Conservation (phyloP, 768 basidiomycete genomes). For the Coprinopsis sp. region DNA sequence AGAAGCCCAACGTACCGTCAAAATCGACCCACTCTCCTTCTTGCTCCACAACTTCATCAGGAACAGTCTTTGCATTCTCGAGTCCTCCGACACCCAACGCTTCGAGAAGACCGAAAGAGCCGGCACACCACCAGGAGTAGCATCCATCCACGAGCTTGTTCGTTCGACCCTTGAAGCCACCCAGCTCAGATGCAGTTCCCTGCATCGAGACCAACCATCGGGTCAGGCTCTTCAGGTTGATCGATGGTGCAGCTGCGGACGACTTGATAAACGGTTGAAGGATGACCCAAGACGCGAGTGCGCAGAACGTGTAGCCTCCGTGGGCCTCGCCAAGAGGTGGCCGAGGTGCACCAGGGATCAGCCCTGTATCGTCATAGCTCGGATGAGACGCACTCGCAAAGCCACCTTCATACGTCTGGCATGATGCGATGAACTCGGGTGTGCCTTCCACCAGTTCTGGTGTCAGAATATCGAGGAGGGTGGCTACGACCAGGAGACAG, state of each 20-base stretch:
- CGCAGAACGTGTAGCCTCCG: conserved; percentile 96
- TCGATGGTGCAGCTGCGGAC: conserved; percentile 24
- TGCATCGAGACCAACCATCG: conserved; percentile 89
- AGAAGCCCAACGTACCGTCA: conserved; percentile 40
- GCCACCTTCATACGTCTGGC: conserved; percentile 97
- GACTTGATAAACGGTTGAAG: conserved; percentile 51
- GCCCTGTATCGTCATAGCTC: conserved; percentile 39
- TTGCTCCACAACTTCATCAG: conserved; percentile 11
- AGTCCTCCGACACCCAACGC: conserved; percentile 42
- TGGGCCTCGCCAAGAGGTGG: conserved; percentile 93
- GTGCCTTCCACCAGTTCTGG: conserved; percentile 79
- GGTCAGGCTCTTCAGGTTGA: conserved; percentile 58
- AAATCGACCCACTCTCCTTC: conserved; percentile 58
- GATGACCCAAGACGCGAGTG: conserved; percentile 79
- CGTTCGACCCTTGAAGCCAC: conserved; percentile 89
- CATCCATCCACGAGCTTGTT: conserved; percentile 99
- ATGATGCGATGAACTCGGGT: conserved; percentile 76
- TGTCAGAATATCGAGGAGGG: conserved; percentile 81
- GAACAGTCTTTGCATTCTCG: conserved; percentile 30
- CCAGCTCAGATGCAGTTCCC: conserved; percentile 74
- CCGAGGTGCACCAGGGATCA: conserved; percentile 39
- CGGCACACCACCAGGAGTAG: conserved; percentile 99
- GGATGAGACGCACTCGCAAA: conserved; percentile 80
- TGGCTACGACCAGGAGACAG: conserved; percentile 81
- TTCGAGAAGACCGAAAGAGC: conserved; percentile 75